Conservation (phyloP, 2,329 filamentous ascomycete species). For the Aotearoamyces nothofagi region DNA sequence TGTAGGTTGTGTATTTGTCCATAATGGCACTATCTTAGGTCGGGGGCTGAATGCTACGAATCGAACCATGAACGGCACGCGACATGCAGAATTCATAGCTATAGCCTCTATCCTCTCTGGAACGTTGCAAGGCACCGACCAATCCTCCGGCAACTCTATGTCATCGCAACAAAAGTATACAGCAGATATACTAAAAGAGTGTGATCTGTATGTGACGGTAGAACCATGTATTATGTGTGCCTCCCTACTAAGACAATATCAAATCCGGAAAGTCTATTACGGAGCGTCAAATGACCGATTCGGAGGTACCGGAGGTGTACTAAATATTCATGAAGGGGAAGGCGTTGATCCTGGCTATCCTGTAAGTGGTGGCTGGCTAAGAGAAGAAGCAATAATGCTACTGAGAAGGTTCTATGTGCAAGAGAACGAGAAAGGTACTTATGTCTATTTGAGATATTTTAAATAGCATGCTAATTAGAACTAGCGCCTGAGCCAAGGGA, state of each 20-base stretch:
- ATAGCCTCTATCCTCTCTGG: no score
- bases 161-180: no score
- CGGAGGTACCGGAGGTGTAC: constrained; percentile 86
- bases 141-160: no score
- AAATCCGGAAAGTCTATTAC: constrained; percentile 82
- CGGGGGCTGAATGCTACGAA: constrained; percentile 97
- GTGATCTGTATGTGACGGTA: constrained; percentile 85
- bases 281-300: constrained; percentile 95
- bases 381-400: constrained; percentile 85
- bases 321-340: constrained; percentile 51
- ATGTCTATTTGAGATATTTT: constrained; percentile 1
- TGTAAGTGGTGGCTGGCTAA: constrained; percentile 74
- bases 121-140: no score
- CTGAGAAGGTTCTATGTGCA: constrained; percentile 93
- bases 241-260: constrained; percentile 75
- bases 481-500: constrained; percentile 16
- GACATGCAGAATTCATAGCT: constrained; percentile 91
- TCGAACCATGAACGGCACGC: constrained; percentile 74
- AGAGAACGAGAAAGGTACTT: constrained; percentile 75
- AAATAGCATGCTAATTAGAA: no score
- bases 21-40: constrained; percentile 65
- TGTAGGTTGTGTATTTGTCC: constrained; percentile 88
- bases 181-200: constrained; percentile 51
- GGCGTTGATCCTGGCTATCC: constrained; percentile 42
- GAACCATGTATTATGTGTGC: constrained; percentile 99